Evolutionary conservation across 495 filamentous ascomycete genomes (phyloP).

Genomic region (Xylaria castorea): DNA sequence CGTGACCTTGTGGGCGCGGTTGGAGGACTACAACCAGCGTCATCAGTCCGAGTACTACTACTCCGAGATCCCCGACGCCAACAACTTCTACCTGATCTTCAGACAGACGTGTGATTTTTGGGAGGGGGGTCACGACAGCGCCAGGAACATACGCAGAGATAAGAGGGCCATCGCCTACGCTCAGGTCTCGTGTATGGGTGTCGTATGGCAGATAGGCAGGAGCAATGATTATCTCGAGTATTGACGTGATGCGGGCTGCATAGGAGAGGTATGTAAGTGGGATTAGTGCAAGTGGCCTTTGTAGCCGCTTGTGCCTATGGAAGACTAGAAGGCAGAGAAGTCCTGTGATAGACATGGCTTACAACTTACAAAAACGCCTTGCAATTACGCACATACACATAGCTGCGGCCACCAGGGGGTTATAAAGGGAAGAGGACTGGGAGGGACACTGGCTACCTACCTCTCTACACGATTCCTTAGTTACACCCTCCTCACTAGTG

Average conservation of each 20-base stretch:
- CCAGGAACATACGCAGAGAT: background rate
- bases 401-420: background rate
- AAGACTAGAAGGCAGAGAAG: background rate
- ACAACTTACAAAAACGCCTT: background rate
- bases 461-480: background rate
- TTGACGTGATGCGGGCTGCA: background rate
- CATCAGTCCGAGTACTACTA: background rate
- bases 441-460: background rate
- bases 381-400: too few species aligned
- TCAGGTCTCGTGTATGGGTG: background rate
- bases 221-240: background rate
- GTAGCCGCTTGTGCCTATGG: background rate
- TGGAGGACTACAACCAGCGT: background rate
- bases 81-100: background rate
- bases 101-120: background rate
- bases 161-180: background rate
- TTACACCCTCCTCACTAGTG: background rate
- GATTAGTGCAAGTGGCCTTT: background rate
- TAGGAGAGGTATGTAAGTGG: background rate
- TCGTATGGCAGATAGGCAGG: conserved; percentile 3
- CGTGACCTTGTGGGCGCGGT: background rate
- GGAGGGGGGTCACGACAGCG: background rate
- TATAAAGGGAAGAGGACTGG: background rate
- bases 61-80: background rate
- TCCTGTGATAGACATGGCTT: background rate